These are phyloP conservation scores for Tolypocladium ophioglossoides DNA, from an alignment of 2,329 filamentous ascomycete genomes.

Conservation along the genomic window DNA sequence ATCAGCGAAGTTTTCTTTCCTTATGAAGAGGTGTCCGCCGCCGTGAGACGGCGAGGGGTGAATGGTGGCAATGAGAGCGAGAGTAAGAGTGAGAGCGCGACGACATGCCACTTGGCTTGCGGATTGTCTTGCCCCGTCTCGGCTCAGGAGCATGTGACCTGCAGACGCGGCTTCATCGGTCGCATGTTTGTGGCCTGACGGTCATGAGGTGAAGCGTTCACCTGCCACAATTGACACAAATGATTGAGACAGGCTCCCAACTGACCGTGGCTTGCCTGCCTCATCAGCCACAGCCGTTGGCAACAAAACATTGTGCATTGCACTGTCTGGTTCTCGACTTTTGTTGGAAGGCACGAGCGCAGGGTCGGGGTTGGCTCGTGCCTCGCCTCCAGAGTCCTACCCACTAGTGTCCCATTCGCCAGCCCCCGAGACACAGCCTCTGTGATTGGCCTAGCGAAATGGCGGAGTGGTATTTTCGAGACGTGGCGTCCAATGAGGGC, in stretches of 20 bases:
- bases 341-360: neutral
- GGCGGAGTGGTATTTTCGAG: neutral
- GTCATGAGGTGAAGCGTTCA: neutral
- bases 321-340: neutral
- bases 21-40: neutral
- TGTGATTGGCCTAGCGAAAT: conserved; percentile 2
- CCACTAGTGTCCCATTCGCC: neutral
- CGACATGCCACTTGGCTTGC: neutral
- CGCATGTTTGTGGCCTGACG: neutral
- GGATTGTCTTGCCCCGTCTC: neutral
- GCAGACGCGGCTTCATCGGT: neutral
- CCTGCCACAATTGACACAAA: neutral
- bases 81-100: neutral
- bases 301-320: neutral
- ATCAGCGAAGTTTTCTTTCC: neutral
- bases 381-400: neutral
- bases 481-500: conserved; percentile 8
- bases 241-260: neutral
- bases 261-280: neutral
- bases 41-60: neutral
- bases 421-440: rapidly evolving
- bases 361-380: neutral
- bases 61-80: neutral
- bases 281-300: neutral
- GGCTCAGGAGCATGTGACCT: neutral